phyloP scores from a whole-genome alignment of 495 filamentous ascomycete species.

The Apodospora peruviana region DNA sequence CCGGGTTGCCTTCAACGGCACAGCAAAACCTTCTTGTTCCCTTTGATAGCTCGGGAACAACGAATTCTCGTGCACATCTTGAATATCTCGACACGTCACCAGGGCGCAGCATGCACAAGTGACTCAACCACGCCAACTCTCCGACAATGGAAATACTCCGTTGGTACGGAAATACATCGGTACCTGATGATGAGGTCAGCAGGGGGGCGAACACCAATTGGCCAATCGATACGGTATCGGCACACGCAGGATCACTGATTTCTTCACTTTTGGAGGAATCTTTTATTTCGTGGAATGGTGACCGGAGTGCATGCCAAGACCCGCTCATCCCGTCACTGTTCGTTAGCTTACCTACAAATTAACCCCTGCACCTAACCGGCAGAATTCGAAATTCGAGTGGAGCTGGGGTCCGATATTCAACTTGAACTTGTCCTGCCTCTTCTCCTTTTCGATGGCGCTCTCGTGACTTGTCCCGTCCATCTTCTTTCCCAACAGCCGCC shows the following conservation, averaged over 20 bases:
- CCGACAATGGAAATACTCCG: neutral
- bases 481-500: neutral
- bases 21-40: too few relatives aligned
- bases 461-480: neutral
- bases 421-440: neutral
- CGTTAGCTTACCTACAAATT: neutral
- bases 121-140: neutral
- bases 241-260: neutral
- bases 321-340: neutral
- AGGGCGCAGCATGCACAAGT: neutral
- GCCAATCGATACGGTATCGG: neutral
- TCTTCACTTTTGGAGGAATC: neutral
- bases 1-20: too few relatives aligned
- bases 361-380: neutral
- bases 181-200: neutral
- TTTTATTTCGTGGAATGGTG: neutral
- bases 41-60: neutral
- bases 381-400: slow-evolving; percentile 6
- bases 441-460: neutral
- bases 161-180: neutral
- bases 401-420: neutral
- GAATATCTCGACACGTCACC: neutral
- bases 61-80: neutral
- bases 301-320: neutral
- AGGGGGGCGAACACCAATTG: neutral